Percentiles rank a stretch among this genome's conserved stretches.
Conservation (phyloP, 139 green algal genomes). For the Chlamydomonas incerta region DNA sequence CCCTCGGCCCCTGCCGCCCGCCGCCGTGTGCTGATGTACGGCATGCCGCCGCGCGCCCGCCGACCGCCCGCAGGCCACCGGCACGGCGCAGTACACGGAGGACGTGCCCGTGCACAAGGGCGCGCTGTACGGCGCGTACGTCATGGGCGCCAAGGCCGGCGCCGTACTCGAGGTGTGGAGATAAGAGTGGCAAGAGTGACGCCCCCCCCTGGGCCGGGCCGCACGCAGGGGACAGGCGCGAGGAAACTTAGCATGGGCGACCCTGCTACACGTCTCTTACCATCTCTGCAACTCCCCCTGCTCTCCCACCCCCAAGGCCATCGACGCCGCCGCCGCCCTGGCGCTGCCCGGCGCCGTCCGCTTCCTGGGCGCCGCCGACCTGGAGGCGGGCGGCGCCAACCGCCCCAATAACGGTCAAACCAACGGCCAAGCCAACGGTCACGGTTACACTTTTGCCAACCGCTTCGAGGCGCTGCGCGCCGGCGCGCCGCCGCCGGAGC, state of each 20-base stretch:
- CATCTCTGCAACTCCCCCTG: too few relatives aligned
- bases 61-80: constrained; percentile 57
- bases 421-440: too few relatives aligned
- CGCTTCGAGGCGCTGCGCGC: not conserved
- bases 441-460: not conserved
- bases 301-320: too few relatives aligned
- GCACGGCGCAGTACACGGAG: constrained; percentile 71
- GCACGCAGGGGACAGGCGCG: too few relatives aligned
- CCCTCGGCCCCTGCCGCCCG: too few relatives aligned
- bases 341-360: constrained; percentile 51
- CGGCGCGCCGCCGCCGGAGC: not conserved
- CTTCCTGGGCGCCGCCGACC: constrained; percentile 58
- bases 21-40: too few relatives aligned
- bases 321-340: constrained; percentile 41
- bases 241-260: too few relatives aligned
- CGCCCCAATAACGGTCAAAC: too few relatives aligned
- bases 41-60: too few relatives aligned
- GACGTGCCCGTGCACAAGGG: constrained; percentile 53
- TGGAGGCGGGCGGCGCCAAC: constrained; percentile 29
- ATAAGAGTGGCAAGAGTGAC: too few relatives aligned
- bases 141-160: constrained; percentile 52
- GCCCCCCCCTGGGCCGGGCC: too few relatives aligned
- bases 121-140: constrained; percentile 63
- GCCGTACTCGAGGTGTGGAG: constrained; percentile 41
- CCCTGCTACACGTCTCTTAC: too few relatives aligned